Percentiles rank a stretch among this genome's conserved stretches.
Conservation (phyloP, 106 monocot species). For the Platanthera guangdongensis region DNA sequence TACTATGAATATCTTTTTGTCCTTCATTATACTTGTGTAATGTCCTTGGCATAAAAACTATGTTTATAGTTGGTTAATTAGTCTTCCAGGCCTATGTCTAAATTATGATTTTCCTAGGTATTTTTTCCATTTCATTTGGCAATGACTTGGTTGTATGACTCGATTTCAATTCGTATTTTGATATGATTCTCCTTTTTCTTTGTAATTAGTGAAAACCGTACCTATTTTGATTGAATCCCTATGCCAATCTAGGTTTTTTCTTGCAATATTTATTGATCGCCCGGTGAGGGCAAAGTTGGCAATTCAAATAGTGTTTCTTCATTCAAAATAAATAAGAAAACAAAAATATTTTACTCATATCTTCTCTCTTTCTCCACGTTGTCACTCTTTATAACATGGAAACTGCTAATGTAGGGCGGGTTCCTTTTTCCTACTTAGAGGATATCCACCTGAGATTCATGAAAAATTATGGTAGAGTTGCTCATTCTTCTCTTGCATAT, state of each 20-base stretch:
- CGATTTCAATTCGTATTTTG: neutral
- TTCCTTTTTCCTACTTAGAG: slow-evolving; percentile 90
- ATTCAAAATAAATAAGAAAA: neutral
- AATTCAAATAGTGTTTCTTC: neutral
- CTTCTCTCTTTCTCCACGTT: neutral
- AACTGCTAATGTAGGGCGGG: slow-evolving; percentile 44
- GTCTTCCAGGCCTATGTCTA: too few species aligned
- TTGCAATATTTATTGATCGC: neutral
- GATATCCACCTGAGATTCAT: slow-evolving; percentile 98
- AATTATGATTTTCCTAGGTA: neutral
- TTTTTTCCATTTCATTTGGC: neutral
- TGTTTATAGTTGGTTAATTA: too few species aligned
- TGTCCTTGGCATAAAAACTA: too few species aligned
- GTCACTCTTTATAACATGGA: neutral
- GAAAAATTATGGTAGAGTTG: slow-evolving; percentile 89
- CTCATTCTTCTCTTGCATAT: slow-evolving; percentile 84
- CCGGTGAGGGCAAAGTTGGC: neutral
- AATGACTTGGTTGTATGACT: neutral
- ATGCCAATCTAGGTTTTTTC: neutral
- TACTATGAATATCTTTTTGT: too few species aligned
- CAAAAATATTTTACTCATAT: neutral
- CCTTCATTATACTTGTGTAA: too few species aligned
- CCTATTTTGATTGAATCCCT: neutral
- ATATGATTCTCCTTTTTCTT: neutral
- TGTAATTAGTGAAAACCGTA: neutral